Evolutionary conservation across 495 filamentous ascomycete genomes (phyloP), one percentile per base, ranked within the genome.

Genomic region (Hypoxylon subgilvum): DNA sequence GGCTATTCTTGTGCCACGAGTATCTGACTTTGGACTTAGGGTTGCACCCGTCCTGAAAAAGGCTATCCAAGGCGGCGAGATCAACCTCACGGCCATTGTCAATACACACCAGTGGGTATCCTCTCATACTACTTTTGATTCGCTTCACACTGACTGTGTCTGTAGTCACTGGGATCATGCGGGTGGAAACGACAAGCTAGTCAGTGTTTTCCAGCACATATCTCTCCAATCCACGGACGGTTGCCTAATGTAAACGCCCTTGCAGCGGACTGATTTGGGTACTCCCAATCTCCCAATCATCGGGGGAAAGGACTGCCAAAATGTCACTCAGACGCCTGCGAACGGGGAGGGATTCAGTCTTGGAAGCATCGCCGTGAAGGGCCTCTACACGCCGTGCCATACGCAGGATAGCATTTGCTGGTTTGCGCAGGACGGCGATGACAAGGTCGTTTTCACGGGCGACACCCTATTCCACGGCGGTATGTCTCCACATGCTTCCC

Each of bases 321-420:
- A 80, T 14, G 91, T 96, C 27, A 91, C 86, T 12, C 76, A 76
- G 57, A 92, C 87, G 0, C 91, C 92, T 0, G 72, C 73, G 1
- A 83, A 97, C 72, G 85, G 84, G 21, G 84, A 89, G 63, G 82
- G 72, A 9, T 97, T 97, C 79, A 88, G 84, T 61, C 85, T 97
- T 52, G 94, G 95, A 51, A 82, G 87, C 48, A 93, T 98, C 65
- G 81, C 81, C 1, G 91, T 97, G 45, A 94, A 84, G 66, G 89
- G 89, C n/a, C 74, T 97, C 18, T 88, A 97, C 74, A 98, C 94
- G 6, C 94, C 94, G 2, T 98, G 94, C 70, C 95, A 98, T 70
- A 98, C 94, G 2, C 94, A 97, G 73, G 94, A 98, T 72, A 96
- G 91, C 67, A 96, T 98, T 62, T 97, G 94, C 81, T 98, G 71